phyloP scores from a whole-genome alignment of 768 basidiomycete species.

The Tricholomella constricta region DNA sequence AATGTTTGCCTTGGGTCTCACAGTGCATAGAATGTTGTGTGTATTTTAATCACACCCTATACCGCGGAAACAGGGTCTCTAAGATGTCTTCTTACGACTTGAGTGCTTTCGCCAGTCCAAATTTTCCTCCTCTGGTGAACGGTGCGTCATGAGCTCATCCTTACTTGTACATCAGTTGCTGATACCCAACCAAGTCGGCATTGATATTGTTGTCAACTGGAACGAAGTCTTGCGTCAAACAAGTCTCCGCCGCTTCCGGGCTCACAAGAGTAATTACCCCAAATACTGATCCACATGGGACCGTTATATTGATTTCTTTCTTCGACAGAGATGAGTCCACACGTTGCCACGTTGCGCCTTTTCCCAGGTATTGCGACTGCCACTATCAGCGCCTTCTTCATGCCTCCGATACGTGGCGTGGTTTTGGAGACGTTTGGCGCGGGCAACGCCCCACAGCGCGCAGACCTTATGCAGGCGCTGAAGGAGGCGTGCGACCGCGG shows the following conservation, averaged over 20 bases:
- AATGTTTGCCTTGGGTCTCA: neutral
- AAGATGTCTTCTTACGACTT: slow-evolving; percentile 83
- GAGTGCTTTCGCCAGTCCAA: slow-evolving; percentile 83
- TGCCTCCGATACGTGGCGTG: slow-evolving; percentile 74
- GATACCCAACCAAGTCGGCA: slow-evolving; percentile 61
- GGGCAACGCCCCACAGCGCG: slow-evolving; percentile 86
- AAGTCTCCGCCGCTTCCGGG: slow-evolving; percentile 73
- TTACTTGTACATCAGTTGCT: slow-evolving; percentile 1
- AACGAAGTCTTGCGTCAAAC: slow-evolving; percentile 84
- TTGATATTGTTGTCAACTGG: slow-evolving; percentile 91
- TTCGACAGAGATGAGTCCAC: slow-evolving; percentile 67
- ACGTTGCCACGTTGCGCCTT: slow-evolving; percentile 82
- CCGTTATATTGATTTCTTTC: slow-evolving; percentile 1
- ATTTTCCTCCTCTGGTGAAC: slow-evolving; percentile 80
- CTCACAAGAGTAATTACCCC: slow-evolving; percentile 64
- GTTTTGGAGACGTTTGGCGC: slow-evolving; percentile 92
- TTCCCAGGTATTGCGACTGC: slow-evolving; percentile 84
- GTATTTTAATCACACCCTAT: slow-evolving; percentile 89
- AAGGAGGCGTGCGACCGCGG: slow-evolving; percentile 82
- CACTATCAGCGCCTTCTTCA: slow-evolving; percentile 76
- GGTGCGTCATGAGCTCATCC: slow-evolving; percentile 42
- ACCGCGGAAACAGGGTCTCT: slow-evolving; percentile 82
- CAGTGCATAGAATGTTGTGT: slow-evolving; percentile 69
- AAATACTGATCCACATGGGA: neutral
- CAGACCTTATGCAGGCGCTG: slow-evolving; percentile 74